A percentile compares a stretch with the other conserved stretches of the same genome.
phyloP scores from a whole-genome alignment of 2,329 filamentous ascomycete genomes.

The Clonostachys sp. region DNA sequence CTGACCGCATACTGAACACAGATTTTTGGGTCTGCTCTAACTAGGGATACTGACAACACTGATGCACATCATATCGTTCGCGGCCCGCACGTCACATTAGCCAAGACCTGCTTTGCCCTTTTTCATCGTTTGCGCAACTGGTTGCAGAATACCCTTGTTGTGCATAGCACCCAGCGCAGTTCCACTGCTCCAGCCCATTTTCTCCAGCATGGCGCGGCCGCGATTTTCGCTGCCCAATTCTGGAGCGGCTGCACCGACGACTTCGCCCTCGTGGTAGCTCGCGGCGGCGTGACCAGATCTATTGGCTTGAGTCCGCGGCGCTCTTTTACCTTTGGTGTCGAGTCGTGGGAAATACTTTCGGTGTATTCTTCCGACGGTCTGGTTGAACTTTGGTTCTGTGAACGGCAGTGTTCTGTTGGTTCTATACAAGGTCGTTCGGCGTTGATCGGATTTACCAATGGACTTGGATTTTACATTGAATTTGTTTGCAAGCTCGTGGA shows the following conservation, averaged over 20 bases:
- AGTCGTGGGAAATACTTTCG: conserved; percentile 52
- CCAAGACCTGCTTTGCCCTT: conserved; percentile 80
- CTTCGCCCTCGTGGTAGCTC: conserved; percentile 75
- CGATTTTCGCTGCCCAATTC: conserved; percentile 80
- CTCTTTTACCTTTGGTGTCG: conserved; percentile 22
- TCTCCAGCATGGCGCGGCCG: conserved; percentile 84
- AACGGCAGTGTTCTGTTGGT: conserved; percentile 62
- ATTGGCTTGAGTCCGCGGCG: conserved; percentile 1
- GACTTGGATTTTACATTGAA: conserved; percentile 84
- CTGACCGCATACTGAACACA: neutral
- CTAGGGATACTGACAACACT: too few relatives aligned
- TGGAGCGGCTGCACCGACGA: conserved; percentile 80
- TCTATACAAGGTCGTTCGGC: conserved; percentile 75
- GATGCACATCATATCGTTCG: too few relatives aligned
- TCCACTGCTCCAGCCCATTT: conserved; percentile 93
- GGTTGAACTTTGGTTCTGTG: conserved; percentile 49
- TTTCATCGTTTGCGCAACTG: conserved; percentile 84
- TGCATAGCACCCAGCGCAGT: conserved; percentile 76
- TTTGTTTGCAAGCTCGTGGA: conserved; percentile 74
- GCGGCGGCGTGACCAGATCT: conserved; percentile 27
- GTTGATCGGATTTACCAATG: conserved; percentile 64
- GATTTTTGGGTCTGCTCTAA: too few relatives aligned
- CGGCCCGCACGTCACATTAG: conserved; percentile 14
- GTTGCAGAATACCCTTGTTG: conserved; percentile 85
- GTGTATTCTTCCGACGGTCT: conserved; percentile 36